Conservation (phyloP, 331 rosid genomes). For the Pyrus hybrid region DNA sequence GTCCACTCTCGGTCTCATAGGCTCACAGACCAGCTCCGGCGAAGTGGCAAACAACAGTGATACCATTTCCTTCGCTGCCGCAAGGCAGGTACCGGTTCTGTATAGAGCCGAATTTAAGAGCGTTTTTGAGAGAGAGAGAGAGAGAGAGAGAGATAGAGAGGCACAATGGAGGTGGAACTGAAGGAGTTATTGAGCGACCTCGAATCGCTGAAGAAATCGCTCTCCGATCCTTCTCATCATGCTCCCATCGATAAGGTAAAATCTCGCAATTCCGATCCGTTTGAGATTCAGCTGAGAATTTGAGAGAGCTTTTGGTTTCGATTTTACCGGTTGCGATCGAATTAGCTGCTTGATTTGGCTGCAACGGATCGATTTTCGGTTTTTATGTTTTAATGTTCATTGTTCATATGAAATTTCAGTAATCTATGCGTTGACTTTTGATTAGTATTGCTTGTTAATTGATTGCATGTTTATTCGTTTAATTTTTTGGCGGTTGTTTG, state of each 20-base stretch:
- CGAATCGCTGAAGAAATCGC: slow-evolving; percentile 63
- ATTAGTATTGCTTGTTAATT: neutral
- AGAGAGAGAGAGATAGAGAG: slow-evolving; percentile 11
- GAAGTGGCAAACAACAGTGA: neutral
- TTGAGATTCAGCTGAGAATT: neutral
- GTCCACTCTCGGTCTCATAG: neutral
- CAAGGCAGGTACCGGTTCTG: neutral
- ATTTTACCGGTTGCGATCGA: neutral
- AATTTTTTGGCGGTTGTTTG: neutral
- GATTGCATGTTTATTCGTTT: neutral
- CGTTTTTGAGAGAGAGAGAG: neutral
- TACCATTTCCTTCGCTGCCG: neutral
- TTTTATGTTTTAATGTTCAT: neutral
- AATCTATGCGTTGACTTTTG: neutral
- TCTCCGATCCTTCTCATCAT: slow-evolving; percentile 52
- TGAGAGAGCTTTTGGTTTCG: neutral
- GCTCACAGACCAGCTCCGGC: neutral
- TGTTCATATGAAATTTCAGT: neutral
- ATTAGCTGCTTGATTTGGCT: neutral
- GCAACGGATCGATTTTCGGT: neutral
- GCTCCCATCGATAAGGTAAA: slow-evolving; percentile 50
- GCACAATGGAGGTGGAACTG: slow-evolving; percentile 72
- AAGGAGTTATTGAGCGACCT: slow-evolving; percentile 56
- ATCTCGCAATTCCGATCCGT: neutral
- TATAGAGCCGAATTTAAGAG: neutral